Evolutionary conservation across 306 rosid species (phyloP).

Genomic region (Lathyrus oleraceus): DNA sequence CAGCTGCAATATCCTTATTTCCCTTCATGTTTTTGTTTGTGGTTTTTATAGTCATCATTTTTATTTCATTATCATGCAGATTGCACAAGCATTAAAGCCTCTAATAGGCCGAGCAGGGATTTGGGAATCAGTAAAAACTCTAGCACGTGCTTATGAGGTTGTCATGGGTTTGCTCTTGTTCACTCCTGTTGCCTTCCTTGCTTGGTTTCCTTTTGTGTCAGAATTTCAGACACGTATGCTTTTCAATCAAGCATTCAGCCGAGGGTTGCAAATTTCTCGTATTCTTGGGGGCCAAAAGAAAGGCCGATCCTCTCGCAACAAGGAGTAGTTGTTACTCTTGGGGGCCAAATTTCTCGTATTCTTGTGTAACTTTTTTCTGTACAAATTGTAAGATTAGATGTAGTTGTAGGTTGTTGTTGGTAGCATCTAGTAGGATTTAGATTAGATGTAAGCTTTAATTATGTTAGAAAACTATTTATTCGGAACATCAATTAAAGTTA

Average conservation of each 20-base stretch:
- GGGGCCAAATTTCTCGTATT: too few species aligned
- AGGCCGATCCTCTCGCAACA: constrained; percentile 80
- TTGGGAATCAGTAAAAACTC: constrained; percentile 85
- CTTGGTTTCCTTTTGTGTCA: constrained; percentile 97
- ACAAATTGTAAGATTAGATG: neutral
- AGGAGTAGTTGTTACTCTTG: constrained; percentile 54
- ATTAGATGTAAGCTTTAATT: neutral
- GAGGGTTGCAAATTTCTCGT: constrained; percentile 94
- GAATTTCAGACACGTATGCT: constrained; percentile 98
- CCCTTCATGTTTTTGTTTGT: neutral
- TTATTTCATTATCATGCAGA: constrained; percentile 47
- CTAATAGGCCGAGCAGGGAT: constrained; percentile 64
- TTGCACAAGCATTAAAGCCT: constrained; percentile 88
- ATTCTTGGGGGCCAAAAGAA: constrained; percentile 95
- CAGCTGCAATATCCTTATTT: constrained; percentile 20
- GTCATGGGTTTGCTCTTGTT: constrained; percentile 87
- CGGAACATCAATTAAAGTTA: too few species aligned
- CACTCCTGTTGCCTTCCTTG: constrained; percentile 89
- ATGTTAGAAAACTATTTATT: neutral
- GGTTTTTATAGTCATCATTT: neutral
- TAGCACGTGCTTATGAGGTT: constrained; percentile 91
- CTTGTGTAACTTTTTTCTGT: neutral
- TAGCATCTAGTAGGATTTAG: neutral
- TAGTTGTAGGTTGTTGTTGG: constrained; percentile 21
- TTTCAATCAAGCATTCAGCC: constrained; percentile 90